These are phyloP conservation scores for Senna siamea DNA, from an alignment of 306 rosid genomes.

Conservation along the genomic window DNA sequence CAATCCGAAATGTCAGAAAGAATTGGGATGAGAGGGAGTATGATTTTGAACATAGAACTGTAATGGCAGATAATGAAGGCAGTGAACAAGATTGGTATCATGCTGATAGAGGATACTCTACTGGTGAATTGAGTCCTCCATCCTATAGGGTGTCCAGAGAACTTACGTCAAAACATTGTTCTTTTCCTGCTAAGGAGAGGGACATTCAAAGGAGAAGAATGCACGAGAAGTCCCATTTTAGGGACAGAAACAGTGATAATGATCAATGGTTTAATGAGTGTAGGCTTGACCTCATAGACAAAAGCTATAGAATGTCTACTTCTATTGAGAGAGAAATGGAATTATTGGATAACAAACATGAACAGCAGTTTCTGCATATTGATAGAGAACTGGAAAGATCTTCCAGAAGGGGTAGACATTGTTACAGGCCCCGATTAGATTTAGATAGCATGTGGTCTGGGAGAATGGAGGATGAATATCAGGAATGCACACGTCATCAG, in stretches of 20 bases:
- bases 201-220: conserved; percentile 43
- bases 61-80: conserved; percentile 36
- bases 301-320: conserved; percentile 37
- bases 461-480: conserved; percentile 49
- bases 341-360: conserved; percentile 33
- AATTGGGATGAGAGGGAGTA: conserved; percentile 40
- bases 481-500: conserved; percentile 30
- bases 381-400: conserved; percentile 44
- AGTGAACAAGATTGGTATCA: conserved; percentile 41
- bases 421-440: conserved; percentile 27
- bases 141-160: conserved; percentile 49
- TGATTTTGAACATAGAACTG: conserved; percentile 40
- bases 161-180: conserved; percentile 45
- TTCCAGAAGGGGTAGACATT: conserved; percentile 45
- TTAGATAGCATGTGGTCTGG: conserved; percentile 45
- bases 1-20: conserved; percentile 39
- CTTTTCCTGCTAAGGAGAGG: conserved; percentile 40
- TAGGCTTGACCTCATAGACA: conserved; percentile 42
- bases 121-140: conserved; percentile 41
- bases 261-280: conserved; percentile 42
- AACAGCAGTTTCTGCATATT: conserved; percentile 39
- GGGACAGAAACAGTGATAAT: conserved; percentile 37
- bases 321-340: conserved; percentile 43
- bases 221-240: conserved; percentile 37
- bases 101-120: conserved; percentile 34